Conservation (phyloP, 768 basidiomycete species). For the Cystofilobasidium capitatum region DNA sequence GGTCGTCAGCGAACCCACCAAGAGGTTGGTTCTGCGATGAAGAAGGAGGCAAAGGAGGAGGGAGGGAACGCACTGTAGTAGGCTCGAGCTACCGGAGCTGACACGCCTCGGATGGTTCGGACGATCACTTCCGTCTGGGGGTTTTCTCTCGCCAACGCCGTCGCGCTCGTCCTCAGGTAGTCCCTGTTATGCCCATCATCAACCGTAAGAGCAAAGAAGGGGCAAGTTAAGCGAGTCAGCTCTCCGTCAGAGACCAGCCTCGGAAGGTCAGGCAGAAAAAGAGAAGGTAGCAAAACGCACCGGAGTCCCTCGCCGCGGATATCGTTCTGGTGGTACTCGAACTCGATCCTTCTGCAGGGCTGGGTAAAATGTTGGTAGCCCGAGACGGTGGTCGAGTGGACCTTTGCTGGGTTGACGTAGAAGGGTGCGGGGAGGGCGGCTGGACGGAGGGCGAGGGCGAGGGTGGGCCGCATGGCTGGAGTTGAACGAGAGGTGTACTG, state of each 20-base stretch:
- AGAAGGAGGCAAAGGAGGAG: not conserved
- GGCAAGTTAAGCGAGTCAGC: not conserved
- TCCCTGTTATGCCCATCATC: too few relatives aligned
- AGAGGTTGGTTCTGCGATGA: not conserved
- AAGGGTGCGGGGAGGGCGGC: constrained; percentile 1
- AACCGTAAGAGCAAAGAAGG: too few relatives aligned
- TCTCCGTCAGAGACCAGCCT: not conserved
- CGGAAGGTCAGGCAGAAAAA: constrained; percentile 3
- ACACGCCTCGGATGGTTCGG: not conserved
- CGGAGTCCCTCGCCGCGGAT: constrained; percentile 11
- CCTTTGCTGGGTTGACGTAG: constrained; percentile 15
- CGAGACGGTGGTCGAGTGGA: constrained; percentile 8
- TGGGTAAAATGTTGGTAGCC: constrained; percentile 14
- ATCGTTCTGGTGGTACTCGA: constrained; percentile 17
- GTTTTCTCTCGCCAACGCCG: not conserved
- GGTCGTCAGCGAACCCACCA: not conserved
- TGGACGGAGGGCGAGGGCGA: not conserved
- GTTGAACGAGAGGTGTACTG: not conserved
- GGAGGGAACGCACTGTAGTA: constrained; percentile 17
- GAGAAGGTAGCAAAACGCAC: constrained; percentile 1
- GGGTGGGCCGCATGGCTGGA: constrained; percentile 4
- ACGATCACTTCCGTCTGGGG: constrained; percentile 20
- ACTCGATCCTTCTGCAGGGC: constrained; percentile 10
- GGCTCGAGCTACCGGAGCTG: not conserved
- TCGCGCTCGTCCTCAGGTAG: constrained; percentile 16